phyloP scores from a whole-genome alignment of 306 rosid species.

The apple (Malus domestica) region DNA sequence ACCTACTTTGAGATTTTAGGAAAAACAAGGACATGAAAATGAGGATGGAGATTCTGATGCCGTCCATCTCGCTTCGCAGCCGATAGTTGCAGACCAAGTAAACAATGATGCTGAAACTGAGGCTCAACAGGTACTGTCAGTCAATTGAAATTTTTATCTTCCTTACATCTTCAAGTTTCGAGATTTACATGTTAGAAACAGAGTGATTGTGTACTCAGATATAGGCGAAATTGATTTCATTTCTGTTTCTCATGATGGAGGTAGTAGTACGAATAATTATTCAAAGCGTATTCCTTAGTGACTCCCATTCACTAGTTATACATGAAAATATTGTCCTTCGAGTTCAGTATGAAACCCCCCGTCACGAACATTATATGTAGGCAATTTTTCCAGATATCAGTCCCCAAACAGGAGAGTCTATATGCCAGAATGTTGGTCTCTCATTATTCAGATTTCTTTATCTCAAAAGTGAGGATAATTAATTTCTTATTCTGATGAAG shows the following conservation, averaged over 20 bases:
- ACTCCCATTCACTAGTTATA: slow-evolving; percentile 3
- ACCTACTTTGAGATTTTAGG: slow-evolving; percentile 34
- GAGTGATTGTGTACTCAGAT: neutral
- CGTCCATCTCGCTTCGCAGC: slow-evolving; percentile 21
- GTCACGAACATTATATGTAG: neutral
- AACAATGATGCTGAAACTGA: slow-evolving; percentile 43
- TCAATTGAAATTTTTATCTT: neutral
- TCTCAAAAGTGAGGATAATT: neutral
- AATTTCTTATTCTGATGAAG: slow-evolving; percentile 7
- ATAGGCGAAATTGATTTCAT: neutral
- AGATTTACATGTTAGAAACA: neutral
- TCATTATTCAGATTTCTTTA: neutral
- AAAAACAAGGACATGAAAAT: slow-evolving; percentile 38
- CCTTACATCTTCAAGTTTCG: neutral
- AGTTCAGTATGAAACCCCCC: slow-evolving; percentile 8
- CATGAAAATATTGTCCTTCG: neutral
- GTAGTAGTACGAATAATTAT: neutral
- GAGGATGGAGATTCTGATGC: slow-evolving; percentile 22
- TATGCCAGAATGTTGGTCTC: neutral
- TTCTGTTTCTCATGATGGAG: neutral
- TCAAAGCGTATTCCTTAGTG: neutral
- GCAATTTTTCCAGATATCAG: neutral
- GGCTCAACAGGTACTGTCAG: slow-evolving; percentile 46
- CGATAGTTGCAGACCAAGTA: slow-evolving; percentile 38
- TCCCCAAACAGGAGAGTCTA: neutral